Evolutionary conservation across 352 stramenopile genomes (phyloP), one percentile per base, ranked within the genome.

Genomic region (Phytophthora brassicae): DNA sequence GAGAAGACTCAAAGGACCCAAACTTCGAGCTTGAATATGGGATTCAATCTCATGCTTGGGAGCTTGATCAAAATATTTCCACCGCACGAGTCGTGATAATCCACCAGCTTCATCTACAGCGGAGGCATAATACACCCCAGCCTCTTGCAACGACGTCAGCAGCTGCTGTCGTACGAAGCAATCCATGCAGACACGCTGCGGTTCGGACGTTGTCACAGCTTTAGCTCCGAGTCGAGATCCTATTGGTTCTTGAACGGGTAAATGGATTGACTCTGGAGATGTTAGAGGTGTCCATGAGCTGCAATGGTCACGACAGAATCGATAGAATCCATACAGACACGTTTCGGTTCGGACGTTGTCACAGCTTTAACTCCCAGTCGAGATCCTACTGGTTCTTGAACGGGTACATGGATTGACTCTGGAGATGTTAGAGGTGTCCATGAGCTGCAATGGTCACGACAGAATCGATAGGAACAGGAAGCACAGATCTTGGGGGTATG

Each of bases 81-180:
- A 85, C 7, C 76, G 72, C 12, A 84, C 72, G 7, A 88, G 71
- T 17, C 74, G 70, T 43, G 75, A 77, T 23, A 88, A 39, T 16
- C 78, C 78, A 9, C 78, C 78, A 20, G 68, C 75, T 24, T 84
- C 65, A n/a, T 80, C 74, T 20, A 85, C 56, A 19, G 60, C 54
- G 35, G 68, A 76, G 17, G 68, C 64, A 38, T 76, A 76, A 53
- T 73, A 76, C 6, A 73, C 64, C 2, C 64, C 59, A 26, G 54
- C 49, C 60, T 73, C 68, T 55, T 76, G 68, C 23, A 88, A 29
- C 5, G 58, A 79, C 11, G 68, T 69, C 9, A 88, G 54, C 17
- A 88, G 56, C 31, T 85, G 68, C 43, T 88, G 75, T 17, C 78
- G 74, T 23, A 84, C 72, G 23, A 81, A 53, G 51, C 78, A 88